Percentiles rank a stretch among this genome's conserved stretches.
Evolutionary conservation across 805 yeast species (phyloP).

Genomic region (Metschnikowia borealis): DNA sequence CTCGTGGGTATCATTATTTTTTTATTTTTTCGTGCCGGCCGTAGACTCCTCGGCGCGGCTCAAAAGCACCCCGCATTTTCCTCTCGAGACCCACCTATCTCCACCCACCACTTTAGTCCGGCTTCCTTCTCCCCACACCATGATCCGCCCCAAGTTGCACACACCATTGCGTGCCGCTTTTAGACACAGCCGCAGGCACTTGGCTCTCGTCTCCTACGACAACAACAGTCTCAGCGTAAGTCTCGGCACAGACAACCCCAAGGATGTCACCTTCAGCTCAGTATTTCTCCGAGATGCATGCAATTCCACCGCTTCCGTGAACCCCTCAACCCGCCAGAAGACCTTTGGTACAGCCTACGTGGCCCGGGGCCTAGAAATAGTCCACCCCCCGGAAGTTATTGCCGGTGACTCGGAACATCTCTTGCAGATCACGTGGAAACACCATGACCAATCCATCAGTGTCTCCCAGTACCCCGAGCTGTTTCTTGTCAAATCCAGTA

Average conservation of each 20-base stretch:
- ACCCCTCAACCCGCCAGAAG: conserved; percentile 56
- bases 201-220: conserved; percentile 16
- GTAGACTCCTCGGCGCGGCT: neutral
- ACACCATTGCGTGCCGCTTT: neutral
- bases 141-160: neutral
- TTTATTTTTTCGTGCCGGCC: conserved; percentile 10
- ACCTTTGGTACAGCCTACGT: conserved; percentile 57
- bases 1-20: conserved; percentile 23
- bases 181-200: neutral
- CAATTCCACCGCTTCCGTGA: conserved; percentile 44
- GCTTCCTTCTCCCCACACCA: conserved; percentile 2
- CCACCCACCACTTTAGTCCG: too few relatives aligned
- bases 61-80: conserved; percentile 1
- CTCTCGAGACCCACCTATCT: neutral
- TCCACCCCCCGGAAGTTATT: conserved; percentile 28
- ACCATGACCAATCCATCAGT: conserved; percentile 22
- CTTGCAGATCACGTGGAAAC: conserved; percentile 41
- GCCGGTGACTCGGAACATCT: conserved; percentile 19
- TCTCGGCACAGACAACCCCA: conserved; percentile 16
- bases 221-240: conserved; percentile 24
- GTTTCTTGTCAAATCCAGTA: conserved; percentile 46
- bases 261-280: conserved; percentile 38
- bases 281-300: conserved; percentile 68
- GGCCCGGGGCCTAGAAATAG: conserved; percentile 33
- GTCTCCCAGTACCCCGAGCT: conserved; percentile 38